A percentile compares a stretch with the other conserved stretches of the same genome.
Conservation (phyloP, 306 rosid species). For the Aeschynomene evenia region DNA sequence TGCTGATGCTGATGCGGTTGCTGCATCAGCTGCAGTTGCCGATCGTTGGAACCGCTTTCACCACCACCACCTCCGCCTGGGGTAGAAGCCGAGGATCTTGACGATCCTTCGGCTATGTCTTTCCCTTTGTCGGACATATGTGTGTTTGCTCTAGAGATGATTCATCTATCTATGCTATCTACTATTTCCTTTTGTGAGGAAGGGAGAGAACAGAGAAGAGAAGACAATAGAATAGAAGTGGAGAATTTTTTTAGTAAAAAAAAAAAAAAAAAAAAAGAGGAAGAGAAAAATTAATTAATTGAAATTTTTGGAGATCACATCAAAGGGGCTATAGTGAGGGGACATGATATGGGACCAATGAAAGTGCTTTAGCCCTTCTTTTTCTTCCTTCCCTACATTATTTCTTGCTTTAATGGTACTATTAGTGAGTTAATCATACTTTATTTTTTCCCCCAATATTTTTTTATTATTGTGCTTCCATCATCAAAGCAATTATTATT, state of each 20-base stretch:
- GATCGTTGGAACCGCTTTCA: background rate
- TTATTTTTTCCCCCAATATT: slow-evolving; percentile 20
- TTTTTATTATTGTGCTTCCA: slow-evolving; percentile 42
- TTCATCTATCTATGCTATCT: no score
- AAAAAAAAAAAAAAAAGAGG: no score
- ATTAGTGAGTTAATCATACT: slow-evolving; percentile 50
- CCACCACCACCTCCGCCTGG: background rate
- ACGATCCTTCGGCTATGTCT: slow-evolving; percentile 47
- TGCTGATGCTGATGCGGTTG: slow-evolving; percentile 33
- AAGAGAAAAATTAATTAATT: background rate
- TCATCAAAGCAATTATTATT: slow-evolving; percentile 49
- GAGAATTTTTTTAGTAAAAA: slow-evolving; percentile 25
- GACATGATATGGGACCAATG: slow-evolving; percentile 55
- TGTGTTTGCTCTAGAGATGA: slow-evolving; percentile 14
- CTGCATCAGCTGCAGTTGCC: slow-evolving; percentile 6
- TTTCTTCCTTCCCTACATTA: slow-evolving; percentile 49
- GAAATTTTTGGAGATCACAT: slow-evolving; percentile 42
- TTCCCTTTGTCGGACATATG: slow-evolving; percentile 51
- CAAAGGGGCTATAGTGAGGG: slow-evolving; percentile 48
- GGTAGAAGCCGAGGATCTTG: slow-evolving; percentile 30
- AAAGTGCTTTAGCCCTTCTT: slow-evolving; percentile 54
- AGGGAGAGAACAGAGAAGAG: slow-evolving; percentile 31
- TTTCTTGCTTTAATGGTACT: slow-evolving; percentile 60
- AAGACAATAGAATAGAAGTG: slow-evolving; percentile 39
- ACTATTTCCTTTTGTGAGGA: slow-evolving; percentile 32